phyloP scores from a whole-genome alignment of 2,329 filamentous ascomycete genomes.

The Coniochaeta sp. region DNA sequence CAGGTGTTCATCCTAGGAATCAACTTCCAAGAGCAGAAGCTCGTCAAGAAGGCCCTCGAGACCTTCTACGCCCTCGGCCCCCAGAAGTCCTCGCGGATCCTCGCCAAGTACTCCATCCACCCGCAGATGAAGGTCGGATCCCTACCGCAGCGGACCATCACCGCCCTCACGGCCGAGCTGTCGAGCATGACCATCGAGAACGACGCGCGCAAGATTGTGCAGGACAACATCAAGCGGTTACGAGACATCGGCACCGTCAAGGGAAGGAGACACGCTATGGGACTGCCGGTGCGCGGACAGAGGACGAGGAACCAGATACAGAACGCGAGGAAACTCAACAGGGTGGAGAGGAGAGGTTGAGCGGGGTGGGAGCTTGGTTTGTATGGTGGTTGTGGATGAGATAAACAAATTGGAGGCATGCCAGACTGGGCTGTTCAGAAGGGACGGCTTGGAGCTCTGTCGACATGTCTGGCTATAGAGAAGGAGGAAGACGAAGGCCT shows the following conservation, averaged over 20 bases:
- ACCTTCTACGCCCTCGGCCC: constrained; percentile 82
- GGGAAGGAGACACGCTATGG: constrained; percentile 87
- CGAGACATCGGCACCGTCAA: constrained; percentile 88
- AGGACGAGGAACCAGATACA: constrained; percentile 69
- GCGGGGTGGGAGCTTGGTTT: not conserved
- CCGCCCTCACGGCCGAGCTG: constrained; percentile 76
- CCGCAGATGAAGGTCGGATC: constrained; percentile 71
- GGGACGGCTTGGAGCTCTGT: not conserved
- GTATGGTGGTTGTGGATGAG: not conserved
- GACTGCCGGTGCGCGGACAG: constrained; percentile 85
- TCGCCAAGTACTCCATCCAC: constrained; percentile 87
- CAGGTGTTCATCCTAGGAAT: constrained; percentile 81
- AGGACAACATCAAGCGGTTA: constrained; percentile 79
- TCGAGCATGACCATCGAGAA: constrained; percentile 92
- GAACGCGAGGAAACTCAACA: constrained; percentile 57
- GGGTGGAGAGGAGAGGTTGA: constrained; percentile 39
- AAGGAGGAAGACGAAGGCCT: not conserved
- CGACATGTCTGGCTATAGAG: not conserved
- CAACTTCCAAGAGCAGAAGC: constrained; percentile 75
- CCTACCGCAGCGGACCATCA: constrained; percentile 68
- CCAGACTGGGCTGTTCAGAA: not conserved
- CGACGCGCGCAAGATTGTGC: constrained; percentile 68
- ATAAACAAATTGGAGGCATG: not conserved
- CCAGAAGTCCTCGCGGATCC: constrained; percentile 61
- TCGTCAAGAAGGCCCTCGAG: constrained; percentile 79